These are phyloP conservation scores for Candida quercuum DNA, from an alignment of 805 yeast genomes.

Conservation along the genomic window DNA sequence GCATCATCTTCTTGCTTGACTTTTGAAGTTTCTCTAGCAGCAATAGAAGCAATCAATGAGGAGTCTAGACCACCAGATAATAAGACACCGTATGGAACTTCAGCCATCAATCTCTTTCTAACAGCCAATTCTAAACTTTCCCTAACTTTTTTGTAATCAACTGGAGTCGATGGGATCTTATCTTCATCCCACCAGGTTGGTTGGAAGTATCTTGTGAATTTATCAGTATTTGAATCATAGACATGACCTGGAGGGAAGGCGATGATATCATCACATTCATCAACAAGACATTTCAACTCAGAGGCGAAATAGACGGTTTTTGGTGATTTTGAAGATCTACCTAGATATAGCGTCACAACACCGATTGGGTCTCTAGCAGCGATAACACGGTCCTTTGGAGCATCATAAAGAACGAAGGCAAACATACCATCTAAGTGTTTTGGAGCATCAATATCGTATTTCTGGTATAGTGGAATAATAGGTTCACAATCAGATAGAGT, in stretches of 20 bases:
- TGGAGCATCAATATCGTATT: slow-evolving; percentile 88
- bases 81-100: slow-evolving; percentile 97
- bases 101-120: slow-evolving; percentile 98
- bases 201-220: slow-evolving; percentile 79
- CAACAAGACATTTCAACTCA: slow-evolving; percentile 89
- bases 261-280: slow-evolving; percentile 86
- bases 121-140: slow-evolving; percentile 88
- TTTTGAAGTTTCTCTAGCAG: slow-evolving; percentile 89
- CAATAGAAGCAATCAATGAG: slow-evolving; percentile 92
- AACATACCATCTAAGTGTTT: slow-evolving; percentile 96
- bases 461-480: slow-evolving; percentile 85
- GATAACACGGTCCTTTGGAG: slow-evolving; percentile 73
- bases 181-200: slow-evolving; percentile 94
- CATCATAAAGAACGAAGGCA: slow-evolving; percentile 89
- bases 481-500: slow-evolving; percentile 96
- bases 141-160: slow-evolving; percentile 68
- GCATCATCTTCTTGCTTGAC: slow-evolving; percentile 44
- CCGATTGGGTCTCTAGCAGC: slow-evolving; percentile 99
- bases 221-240: slow-evolving; percentile 86
- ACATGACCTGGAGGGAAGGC: slow-evolving; percentile 99
- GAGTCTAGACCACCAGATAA: slow-evolving; percentile 98
- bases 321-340: slow-evolving; percentile 64
- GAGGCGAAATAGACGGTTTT: slow-evolving; percentile 85
- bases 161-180: slow-evolving; percentile 68
- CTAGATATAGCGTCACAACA: slow-evolving; percentile 93